Evolutionary conservation across 805 yeast genomes (phyloP).

Genomic region (Candida chauliodis): DNA sequence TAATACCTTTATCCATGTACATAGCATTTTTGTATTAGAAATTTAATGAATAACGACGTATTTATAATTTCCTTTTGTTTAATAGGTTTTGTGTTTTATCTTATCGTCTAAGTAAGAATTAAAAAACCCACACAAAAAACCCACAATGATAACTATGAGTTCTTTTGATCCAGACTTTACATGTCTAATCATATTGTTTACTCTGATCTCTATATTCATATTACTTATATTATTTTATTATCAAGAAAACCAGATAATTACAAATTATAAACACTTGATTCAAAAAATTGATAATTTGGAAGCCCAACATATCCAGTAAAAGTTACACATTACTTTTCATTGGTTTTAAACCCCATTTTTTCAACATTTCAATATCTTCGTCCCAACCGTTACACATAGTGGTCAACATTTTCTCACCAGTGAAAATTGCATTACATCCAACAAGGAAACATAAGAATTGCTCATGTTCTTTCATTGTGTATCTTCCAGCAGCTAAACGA

Average conservation of each 20-base stretch:
- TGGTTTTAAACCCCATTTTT: conserved; percentile 65
- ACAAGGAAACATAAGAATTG: conserved; percentile 73
- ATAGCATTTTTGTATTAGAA: conserved; percentile 4
- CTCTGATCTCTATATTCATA: background rate
- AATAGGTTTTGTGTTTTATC: background rate
- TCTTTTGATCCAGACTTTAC: background rate
- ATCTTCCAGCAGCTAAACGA: conserved; percentile 77
- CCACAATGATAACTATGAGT: background rate
- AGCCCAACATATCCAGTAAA: background rate
- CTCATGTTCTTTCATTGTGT: conserved; percentile 74
- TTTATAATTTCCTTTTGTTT: too few relatives aligned
- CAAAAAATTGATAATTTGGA: conserved; percentile 12
- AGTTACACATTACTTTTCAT: conserved; percentile 31
- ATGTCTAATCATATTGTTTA: conserved; percentile 2
- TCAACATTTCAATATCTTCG: conserved; percentile 66
- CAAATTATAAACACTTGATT: conserved; percentile 31
- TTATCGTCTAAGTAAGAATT: conserved; percentile 3
- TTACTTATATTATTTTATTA: background rate
- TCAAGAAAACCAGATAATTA: conserved; percentile 15
- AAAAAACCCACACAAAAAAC: too few relatives aligned
- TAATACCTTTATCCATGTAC: background rate
- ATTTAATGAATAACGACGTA: too few relatives aligned
- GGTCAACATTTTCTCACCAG: conserved; percentile 78
- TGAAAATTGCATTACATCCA: conserved; percentile 78
- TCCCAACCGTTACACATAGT: conserved; percentile 86